Evolutionary conservation across 805 yeast genomes (phyloP), one percentile per base, ranked within the genome.

Genomic region (Debaryomyces tyrocola): DNA sequence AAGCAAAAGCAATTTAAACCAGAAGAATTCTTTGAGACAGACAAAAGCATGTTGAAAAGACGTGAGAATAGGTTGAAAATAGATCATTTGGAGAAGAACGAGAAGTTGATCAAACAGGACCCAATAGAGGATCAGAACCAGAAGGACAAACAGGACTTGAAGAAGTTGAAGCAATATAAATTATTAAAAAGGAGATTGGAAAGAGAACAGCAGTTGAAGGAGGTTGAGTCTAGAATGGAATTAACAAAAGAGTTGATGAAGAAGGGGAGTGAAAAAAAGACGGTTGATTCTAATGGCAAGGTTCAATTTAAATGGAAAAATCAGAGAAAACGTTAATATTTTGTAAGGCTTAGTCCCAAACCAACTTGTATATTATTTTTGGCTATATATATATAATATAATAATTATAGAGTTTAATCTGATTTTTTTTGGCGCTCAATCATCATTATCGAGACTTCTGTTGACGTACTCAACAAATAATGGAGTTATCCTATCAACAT

Each of bases 191-290:
- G 75, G 48, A 80, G 90, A 47, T 63, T 88, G 57, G 84, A 85
- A 53, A 79, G 96, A 56, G 87, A 83, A 50, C 68, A 75, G 44
- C 82, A 90, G 64, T 74, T 92, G 53, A 72, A 74, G 42, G 77
- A 77, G 42, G 87, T 92, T 14, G 85, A 89, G 58, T 76, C 75
- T 36, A 80, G 83, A 57, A 82, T 91, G 82, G 87, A 86, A 46
- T 57, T 80, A 46, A 95, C 90, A 57, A 82, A 87, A 50, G 96
- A 91, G 60, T 77, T 90, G 45, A 90, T 92, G 96, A 89, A 89
- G 64, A 86, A 84, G 54, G 98, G 98, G 0, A 81, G 83, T 50
- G 88, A 87, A 69, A 87, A 85, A 77, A 90, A 90, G 71, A 64
- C 85, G 4, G 73, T 77, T 2, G 85, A 77, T 46, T 70, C 76